A percentile compares a stretch with the other conserved stretches of the same genome.
Conservation (phyloP, 1,284 basidiomycete species). For the Trametes hirsuta region DNA sequence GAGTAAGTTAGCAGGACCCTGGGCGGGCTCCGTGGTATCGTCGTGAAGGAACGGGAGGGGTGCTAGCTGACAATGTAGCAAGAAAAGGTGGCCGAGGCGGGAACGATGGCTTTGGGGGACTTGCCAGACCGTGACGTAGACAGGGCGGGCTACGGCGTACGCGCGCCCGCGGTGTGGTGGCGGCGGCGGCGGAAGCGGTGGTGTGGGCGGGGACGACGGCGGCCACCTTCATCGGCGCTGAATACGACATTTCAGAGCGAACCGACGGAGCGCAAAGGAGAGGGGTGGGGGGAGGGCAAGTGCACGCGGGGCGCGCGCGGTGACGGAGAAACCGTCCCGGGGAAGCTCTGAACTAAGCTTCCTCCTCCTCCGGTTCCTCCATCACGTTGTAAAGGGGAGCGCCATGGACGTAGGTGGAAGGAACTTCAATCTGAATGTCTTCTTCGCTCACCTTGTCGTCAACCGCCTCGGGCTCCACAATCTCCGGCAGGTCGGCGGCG, state of each 20-base stretch:
- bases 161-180: not conserved
- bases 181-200: not conserved
- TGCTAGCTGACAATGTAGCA: conserved; percentile 21
- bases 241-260: conserved; percentile 28
- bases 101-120: not conserved
- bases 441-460: conserved; percentile 30
- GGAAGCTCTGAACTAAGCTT: conserved; percentile 23
- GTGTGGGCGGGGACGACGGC: conserved; percentile 2
- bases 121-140: conserved; percentile 10
- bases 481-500: conserved; percentile 26
- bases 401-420: conserved; percentile 81
- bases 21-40: conserved; percentile 26
- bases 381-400: conserved; percentile 85
- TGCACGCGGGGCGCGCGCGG: not conserved
- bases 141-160: conserved; percentile 9
- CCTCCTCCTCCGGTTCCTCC: conserved; percentile 74
- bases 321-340: conserved; percentile 19
- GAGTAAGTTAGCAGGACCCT: conserved; percentile 23
- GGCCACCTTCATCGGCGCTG: conserved; percentile 21
- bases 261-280: conserved; percentile 16
- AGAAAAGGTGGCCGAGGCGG: not conserved
- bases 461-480: conserved; percentile 26
- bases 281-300: not conserved
- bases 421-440: conserved; percentile 39
- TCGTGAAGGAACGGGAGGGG: conserved; percentile 23